Percentiles rank a stretch among this genome's conserved stretches.
These are phyloP conservation scores for Boletus semigastroideus DNA, from an alignment of 1,284 basidiomycete genomes.

Conservation along the genomic window DNA sequence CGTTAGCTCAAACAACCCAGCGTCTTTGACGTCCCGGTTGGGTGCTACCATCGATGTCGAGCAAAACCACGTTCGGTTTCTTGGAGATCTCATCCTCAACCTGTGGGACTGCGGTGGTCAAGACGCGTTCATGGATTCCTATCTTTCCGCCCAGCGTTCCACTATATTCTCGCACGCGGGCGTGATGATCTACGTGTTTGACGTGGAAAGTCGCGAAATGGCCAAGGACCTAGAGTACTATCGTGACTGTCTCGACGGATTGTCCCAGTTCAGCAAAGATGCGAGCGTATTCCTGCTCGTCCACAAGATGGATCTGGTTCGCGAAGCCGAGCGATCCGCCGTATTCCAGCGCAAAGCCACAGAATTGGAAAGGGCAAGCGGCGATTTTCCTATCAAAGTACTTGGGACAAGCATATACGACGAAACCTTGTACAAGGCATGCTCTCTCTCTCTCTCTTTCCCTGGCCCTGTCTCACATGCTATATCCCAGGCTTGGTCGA, in stretches of 20 bases:
- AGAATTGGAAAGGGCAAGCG: constrained; percentile 68
- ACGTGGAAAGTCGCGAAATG: constrained; percentile 78
- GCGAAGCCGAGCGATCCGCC: constrained; percentile 53
- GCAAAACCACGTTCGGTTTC: constrained; percentile 95
- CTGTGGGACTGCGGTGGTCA: constrained; percentile 99
- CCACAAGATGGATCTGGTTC: constrained; percentile 94
- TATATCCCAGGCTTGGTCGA: constrained; percentile 85
- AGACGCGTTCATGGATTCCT: constrained; percentile 96
- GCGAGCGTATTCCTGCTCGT: constrained; percentile 89
- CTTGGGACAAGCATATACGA: constrained; percentile 99
- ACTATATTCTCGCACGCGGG: constrained; percentile 96
- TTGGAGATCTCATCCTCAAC: constrained; percentile 91
- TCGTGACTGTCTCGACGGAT: constrained; percentile 78
- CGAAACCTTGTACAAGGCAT: constrained; percentile 92
- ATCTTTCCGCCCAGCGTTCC: constrained; percentile 85
- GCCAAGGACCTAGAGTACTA: constrained; percentile 85
- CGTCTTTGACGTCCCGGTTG: constrained; percentile 86
- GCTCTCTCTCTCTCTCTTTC: constrained; percentile 5
- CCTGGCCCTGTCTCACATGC: constrained; percentile 5
- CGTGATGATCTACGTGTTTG: constrained; percentile 98
- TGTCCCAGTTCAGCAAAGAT: constrained; percentile 75
- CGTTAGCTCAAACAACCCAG: constrained; percentile 87
- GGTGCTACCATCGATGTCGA: constrained; percentile 98
- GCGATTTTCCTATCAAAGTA: constrained; percentile 56
- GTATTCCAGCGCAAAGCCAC: constrained; percentile 69